Evolutionary conservation across 768 basidiomycete genomes (phyloP), one percentile per base, ranked within the genome.

Genomic region (Kwoniella europaea): DNA sequence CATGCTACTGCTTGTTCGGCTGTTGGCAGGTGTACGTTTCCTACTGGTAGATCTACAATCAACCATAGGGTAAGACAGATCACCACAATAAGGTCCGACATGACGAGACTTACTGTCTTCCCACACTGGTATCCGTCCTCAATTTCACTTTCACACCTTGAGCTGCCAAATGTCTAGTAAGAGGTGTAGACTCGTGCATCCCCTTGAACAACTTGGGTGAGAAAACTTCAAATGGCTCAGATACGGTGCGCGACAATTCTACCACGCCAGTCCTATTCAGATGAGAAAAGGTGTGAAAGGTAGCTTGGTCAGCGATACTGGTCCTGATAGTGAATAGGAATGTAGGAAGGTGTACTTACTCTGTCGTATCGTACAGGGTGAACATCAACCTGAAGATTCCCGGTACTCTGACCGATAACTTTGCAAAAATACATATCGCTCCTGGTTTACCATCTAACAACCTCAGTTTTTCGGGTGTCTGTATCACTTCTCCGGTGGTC

Each of bases 131-230:
- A 63, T 82, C 81, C 20, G 82, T 77, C 24, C 84, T 67, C 20
- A 84, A 68, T 67, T 84, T 84, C 57, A 84, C 78, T 70, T 84
- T 84, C 53, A 83, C 68, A 1, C 84, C 84, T 67, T 84, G 84
- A 20, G 76, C 73, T 0, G 84, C 84, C n/a, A 84, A 74, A 64
- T 84, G 82, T 3, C 83, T 71, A 1, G 84, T 84, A 29, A 84
- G 71, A 7, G 74, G 53, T 6, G 84, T 84, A 29, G 79, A 80
- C 52, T 78, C 81, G 15, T 75, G 75, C 84, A 84, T 84, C 9
- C 84, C 84, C 18, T 75, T 81, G 74, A 83, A 84, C 15, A 80
- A 71, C 65, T 84, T 84, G 10, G 84, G 84, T 20, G 83, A 83
- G 65, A 80, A 84, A 27, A 84, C 84, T 63, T 83, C 83, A 62